These are phyloP conservation scores for Ceratobasidium sp. DNA, from an alignment of 1,284 basidiomycete genomes.

Conservation along the genomic window DNA sequence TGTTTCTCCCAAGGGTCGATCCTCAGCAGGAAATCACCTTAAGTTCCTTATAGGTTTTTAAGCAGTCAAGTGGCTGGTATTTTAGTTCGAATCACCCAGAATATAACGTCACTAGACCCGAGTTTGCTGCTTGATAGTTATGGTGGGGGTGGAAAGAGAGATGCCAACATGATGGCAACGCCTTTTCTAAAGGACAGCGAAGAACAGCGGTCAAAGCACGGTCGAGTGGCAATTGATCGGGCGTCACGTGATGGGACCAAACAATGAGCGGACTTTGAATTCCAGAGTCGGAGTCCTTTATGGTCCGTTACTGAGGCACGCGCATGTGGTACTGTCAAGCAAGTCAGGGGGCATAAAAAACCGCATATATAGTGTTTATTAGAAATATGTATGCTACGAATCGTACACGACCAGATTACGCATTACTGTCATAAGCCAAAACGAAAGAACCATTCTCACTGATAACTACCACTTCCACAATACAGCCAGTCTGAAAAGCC, in stretches of 20 bases:
- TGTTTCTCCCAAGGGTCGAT: background rate
- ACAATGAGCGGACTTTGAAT: constrained; percentile 25
- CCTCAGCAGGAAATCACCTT: background rate
- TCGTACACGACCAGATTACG: background rate
- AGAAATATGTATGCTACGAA: background rate
- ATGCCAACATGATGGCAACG: background rate
- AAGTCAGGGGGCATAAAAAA: background rate
- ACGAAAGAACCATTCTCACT: background rate
- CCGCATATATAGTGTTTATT: constrained; percentile 1
- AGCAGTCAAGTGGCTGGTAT: no score
- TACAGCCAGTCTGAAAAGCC: background rate
- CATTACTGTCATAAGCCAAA: background rate
- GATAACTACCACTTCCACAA: background rate
- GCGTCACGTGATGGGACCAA: background rate
- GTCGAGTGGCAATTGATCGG: background rate
- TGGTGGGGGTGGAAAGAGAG: no score
- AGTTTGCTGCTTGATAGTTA: no score
- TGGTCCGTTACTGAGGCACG: background rate
- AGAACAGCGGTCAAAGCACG: background rate
- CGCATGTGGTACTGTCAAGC: background rate
- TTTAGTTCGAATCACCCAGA: no score
- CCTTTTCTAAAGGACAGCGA: background rate
- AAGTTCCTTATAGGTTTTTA: background rate
- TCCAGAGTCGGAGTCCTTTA: background rate
- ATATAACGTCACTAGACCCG: background rate